These are phyloP conservation scores for Zopfochytrium polystomum DNA, from an alignment of 371 early-diverging fungal species.

Conservation along the genomic window DNA sequence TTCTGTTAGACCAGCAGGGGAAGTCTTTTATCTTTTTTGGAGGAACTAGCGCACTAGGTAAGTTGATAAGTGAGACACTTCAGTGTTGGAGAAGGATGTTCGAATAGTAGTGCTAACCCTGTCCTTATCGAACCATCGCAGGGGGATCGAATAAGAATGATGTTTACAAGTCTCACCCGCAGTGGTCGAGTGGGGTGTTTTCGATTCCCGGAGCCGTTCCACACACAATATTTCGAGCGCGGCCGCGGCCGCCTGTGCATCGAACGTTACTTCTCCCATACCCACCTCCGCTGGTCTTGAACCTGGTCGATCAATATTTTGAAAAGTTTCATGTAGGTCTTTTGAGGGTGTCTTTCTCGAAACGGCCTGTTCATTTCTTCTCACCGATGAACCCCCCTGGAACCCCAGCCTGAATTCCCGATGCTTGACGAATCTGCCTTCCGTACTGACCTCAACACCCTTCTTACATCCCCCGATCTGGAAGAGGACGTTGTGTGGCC, in stretches of 20 bases:
- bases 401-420: conserved; percentile 21
- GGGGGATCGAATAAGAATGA: conserved; percentile 10
- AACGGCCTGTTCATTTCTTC: neutral
- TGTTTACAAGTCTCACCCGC: conserved; percentile 14
- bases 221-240: neutral
- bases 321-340: conserved; percentile 22
- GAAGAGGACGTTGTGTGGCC: conserved; percentile 13
- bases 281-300: conserved; percentile 1
- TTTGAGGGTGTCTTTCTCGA: neutral
- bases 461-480: conserved; percentile 1
- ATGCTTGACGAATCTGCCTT: conserved; percentile 20
- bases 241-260: neutral
- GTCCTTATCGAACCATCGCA: neutral
- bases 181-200: conserved; percentile 18
- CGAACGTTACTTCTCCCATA: neutral
- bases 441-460: neutral
- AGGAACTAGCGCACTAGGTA: conserved; percentile 10
- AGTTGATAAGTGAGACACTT: no score
- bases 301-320: conserved; percentile 12
- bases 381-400: neutral
- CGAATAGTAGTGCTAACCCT: neutral
- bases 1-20: no score
- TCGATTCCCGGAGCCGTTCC: neutral
- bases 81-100: neutral
- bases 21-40: conserved; percentile 14